phyloP scores from a whole-genome alignment of 352 stramenopile genomes.

The Globisporangium paddicum region DNA sequence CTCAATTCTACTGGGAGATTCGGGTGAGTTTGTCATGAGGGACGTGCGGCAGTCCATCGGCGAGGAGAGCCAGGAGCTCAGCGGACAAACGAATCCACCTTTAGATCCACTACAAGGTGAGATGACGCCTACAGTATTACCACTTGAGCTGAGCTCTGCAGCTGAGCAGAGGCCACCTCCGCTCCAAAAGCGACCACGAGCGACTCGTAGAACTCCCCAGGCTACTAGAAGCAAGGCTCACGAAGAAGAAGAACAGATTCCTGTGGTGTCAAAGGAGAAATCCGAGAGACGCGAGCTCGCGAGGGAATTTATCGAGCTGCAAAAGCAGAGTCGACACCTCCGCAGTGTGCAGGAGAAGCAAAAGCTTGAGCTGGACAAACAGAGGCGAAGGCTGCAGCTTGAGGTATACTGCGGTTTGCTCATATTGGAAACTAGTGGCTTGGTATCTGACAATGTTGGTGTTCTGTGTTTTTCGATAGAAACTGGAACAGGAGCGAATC shows the following conservation, averaged over 20 bases:
- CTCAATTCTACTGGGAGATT: conserved; percentile 6
- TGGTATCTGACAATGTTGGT: background rate
- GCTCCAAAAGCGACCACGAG: background rate
- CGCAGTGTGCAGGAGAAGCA: conserved; percentile 31
- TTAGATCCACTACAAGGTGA: background rate
- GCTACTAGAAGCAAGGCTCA: background rate
- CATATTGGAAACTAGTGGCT: background rate
- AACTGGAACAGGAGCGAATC: conserved; percentile 20
- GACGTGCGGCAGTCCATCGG: conserved; percentile 10
- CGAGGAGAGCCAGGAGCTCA: conserved; percentile 10
- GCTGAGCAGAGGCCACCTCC: background rate
- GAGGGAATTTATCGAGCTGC: conserved; percentile 62
- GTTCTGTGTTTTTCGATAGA: conserved; percentile 5
- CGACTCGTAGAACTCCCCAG: background rate
- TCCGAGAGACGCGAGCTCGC: conserved; percentile 47
- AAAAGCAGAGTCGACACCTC: conserved; percentile 44
- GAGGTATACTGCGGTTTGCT: conserved; percentile 25
- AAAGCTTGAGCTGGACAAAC: conserved; percentile 29
- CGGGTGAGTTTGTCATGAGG: background rate
- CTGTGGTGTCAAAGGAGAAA: conserved; percentile 20
- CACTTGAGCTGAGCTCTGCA: background rate
- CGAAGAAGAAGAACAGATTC: background rate
- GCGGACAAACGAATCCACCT: background rate
- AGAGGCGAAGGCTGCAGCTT: conserved; percentile 38
- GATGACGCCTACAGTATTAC: too few relatives aligned